A percentile compares a stretch with the other conserved stretches of the same genome.
phyloP scores from a whole-genome alignment of 768 basidiomycete genomes.

The Boletus reticulatus region DNA sequence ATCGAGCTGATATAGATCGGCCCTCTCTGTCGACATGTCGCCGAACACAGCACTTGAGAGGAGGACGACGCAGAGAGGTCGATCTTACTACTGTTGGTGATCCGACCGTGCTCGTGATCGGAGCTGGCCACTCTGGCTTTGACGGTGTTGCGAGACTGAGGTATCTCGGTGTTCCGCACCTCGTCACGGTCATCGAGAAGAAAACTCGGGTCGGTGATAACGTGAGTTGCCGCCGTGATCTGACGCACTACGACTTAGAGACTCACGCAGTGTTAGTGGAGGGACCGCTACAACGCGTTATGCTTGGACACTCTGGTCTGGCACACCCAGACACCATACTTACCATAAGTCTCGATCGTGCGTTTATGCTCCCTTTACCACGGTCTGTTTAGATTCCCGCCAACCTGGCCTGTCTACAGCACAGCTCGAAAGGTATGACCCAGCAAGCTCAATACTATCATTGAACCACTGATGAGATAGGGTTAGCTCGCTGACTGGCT shows the following conservation, averaged over 20 bases:
- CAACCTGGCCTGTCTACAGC: conserved; percentile 51
- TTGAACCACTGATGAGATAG: neutral
- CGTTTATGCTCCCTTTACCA: neutral
- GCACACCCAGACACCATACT: conserved; percentile 56
- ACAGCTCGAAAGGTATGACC: conserved; percentile 53
- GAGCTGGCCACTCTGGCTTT: conserved; percentile 68
- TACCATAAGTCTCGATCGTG: conserved; percentile 37
- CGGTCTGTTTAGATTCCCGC: conserved; percentile 41
- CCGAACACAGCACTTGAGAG: conserved; percentile 41
- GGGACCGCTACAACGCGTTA: conserved; percentile 55
- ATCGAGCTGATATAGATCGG: neutral
- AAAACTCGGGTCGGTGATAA: conserved; percentile 51
- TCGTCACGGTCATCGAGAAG: conserved; percentile 60
- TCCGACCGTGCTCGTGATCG: conserved; percentile 60
- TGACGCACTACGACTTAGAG: too few relatives aligned
- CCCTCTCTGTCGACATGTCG: neutral
- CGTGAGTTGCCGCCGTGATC: conserved; percentile 9
- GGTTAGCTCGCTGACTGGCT: conserved; percentile 53
- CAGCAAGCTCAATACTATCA: too few relatives aligned
- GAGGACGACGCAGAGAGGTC: conserved; percentile 16
- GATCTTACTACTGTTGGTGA: conserved; percentile 43
- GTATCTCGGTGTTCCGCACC: conserved; percentile 48
- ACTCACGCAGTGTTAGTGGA: conserved; percentile 37
- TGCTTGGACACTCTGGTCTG: conserved; percentile 54
- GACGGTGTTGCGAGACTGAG: conserved; percentile 63